A percentile compares a stretch with the other conserved stretches of the same genome.
phyloP scores from a whole-genome alignment of 169 alveolate genomes.

The Plasmodium gaboni region DNA sequence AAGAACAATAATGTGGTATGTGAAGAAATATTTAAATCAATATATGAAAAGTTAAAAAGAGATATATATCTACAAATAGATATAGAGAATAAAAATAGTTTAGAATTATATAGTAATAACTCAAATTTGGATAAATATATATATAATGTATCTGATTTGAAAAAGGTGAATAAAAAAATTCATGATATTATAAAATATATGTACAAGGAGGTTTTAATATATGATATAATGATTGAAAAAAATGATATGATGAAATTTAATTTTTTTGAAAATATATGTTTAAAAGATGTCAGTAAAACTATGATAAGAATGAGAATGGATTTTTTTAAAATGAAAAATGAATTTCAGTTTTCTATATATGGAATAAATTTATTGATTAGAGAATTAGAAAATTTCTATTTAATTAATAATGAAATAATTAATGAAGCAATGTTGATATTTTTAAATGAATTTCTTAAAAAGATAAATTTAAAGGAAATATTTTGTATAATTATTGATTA shows the following conservation, averaged over 20 bases:
- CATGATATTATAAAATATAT: constrained; percentile 34
- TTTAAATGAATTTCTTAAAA: constrained; percentile 40
- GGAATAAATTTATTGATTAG: constrained; percentile 13
- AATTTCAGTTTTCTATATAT: constrained; percentile 2
- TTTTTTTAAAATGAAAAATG: constrained; percentile 16
- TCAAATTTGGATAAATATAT: no score
- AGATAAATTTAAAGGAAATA: constrained; percentile 19
- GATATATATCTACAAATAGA: not conserved
- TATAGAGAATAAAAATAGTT: not conserved
- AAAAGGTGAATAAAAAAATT: constrained; percentile 30
- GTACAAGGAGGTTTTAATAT: constrained; percentile 27
- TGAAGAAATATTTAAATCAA: no score
- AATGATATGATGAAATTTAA: constrained; percentile 60
- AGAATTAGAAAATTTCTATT: constrained; percentile 16
- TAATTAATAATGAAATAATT: constrained; percentile 26
- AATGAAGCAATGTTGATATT: constrained; percentile 11
- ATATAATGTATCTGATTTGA: constrained; percentile 14
- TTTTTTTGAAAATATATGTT: constrained; percentile 31
- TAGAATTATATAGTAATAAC: not conserved
- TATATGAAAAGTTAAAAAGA: not conserved
- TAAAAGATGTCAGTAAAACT: constrained; percentile 38
- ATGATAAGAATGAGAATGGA: constrained; percentile 25
- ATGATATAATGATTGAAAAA: constrained; percentile 1
- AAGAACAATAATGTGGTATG: no score
- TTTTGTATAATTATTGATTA: constrained; percentile 3